phyloP scores from a whole-genome alignment of 805 yeast species.

The Schizosaccharomyces lindneri region DNA sequence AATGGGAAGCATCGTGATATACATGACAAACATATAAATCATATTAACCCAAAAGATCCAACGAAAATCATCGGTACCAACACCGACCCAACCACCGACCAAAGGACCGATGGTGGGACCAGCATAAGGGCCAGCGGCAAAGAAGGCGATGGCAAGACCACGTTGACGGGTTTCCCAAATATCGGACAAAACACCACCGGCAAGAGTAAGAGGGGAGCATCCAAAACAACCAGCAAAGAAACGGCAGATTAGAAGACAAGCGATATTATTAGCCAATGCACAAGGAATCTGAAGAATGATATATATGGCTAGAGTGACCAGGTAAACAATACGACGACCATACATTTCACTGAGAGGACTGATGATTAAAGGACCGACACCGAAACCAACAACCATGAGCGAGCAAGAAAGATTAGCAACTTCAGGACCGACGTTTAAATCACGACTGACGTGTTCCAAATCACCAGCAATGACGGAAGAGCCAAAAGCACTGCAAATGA shows the following conservation, averaged over 20 bases:
- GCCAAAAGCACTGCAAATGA: slow-evolving; percentile 79
- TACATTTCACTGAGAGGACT: slow-evolving; percentile 68
- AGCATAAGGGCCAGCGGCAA: slow-evolving; percentile 77
- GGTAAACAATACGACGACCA: slow-evolving; percentile 68
- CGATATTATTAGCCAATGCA: slow-evolving; percentile 62
- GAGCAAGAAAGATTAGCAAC: slow-evolving; percentile 64
- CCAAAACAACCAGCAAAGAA: slow-evolving; percentile 73
- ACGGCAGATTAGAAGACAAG: slow-evolving; percentile 55
- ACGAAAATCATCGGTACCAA: slow-evolving; percentile 27
- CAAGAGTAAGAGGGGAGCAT: slow-evolving; percentile 59
- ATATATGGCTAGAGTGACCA: slow-evolving; percentile 49
- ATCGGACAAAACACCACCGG: slow-evolving; percentile 81
- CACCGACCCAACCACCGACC: slow-evolving; percentile 63
- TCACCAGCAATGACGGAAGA: slow-evolving; percentile 82
- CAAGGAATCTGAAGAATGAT: slow-evolving; percentile 66
- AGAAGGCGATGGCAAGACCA: slow-evolving; percentile 74
- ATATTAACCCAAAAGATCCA: slow-evolving; percentile 72
- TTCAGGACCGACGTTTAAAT: slow-evolving; percentile 46
- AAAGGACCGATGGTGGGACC: slow-evolving; percentile 83
- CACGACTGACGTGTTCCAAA: slow-evolving; percentile 35
- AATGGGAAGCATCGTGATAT: slow-evolving; percentile 35
- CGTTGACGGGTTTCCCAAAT: slow-evolving; percentile 59
- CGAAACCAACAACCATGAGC: slow-evolving; percentile 69
- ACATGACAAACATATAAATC: slow-evolving; percentile 74
- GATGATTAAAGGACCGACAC: slow-evolving; percentile 73